These are phyloP conservation scores for Thozetella sp. DNA, from an alignment of 495 filamentous ascomycete genomes.

Conservation along the genomic window DNA sequence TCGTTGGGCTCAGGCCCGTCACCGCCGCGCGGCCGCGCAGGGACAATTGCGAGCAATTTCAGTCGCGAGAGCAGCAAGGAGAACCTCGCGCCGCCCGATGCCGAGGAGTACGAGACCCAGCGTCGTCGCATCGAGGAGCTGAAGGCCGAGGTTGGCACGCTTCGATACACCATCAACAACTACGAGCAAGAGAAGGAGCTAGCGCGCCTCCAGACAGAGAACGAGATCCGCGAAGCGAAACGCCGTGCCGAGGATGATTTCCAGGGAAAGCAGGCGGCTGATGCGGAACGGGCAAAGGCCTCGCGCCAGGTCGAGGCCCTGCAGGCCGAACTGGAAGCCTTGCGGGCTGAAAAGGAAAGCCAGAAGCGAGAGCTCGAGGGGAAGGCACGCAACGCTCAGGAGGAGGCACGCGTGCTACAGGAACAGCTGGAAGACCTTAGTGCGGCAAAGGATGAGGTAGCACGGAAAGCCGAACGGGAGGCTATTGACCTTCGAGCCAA, in stretches of 20 bases:
- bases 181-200: slow-evolving; percentile 88
- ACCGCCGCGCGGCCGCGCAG: slow-evolving; percentile 29
- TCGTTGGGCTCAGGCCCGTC: slow-evolving; percentile 27
- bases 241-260: slow-evolving; percentile 81
- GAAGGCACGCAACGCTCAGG: slow-evolving; percentile 68
- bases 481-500: slow-evolving; percentile 71
- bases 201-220: slow-evolving; percentile 72
- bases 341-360: slow-evolving; percentile 50
- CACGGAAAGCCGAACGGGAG: slow-evolving; percentile 70
- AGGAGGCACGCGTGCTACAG: slow-evolving; percentile 68
- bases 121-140: slow-evolving; percentile 51
- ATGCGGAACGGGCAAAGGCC: slow-evolving; percentile 69
- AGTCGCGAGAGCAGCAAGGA: slow-evolving; percentile 50
- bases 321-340: slow-evolving; percentile 69
- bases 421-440: slow-evolving; percentile 80
- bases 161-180: slow-evolving; percentile 59
- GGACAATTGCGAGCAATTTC: slow-evolving; percentile 14
- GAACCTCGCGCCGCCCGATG: slow-evolving; percentile 45
- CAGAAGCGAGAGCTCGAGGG: slow-evolving; percentile 68
- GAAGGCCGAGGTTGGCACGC: slow-evolving; percentile 55
- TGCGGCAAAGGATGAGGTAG: slow-evolving; percentile 68
- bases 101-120: slow-evolving; percentile 52
- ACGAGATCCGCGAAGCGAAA: slow-evolving; percentile 77
- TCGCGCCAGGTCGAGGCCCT: slow-evolving; percentile 72
- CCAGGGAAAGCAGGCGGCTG: slow-evolving; percentile 73